Evolutionary conservation across 2,329 filamentous ascomycete species (phyloP).

Genomic region (Byssothecium circinans): DNA sequence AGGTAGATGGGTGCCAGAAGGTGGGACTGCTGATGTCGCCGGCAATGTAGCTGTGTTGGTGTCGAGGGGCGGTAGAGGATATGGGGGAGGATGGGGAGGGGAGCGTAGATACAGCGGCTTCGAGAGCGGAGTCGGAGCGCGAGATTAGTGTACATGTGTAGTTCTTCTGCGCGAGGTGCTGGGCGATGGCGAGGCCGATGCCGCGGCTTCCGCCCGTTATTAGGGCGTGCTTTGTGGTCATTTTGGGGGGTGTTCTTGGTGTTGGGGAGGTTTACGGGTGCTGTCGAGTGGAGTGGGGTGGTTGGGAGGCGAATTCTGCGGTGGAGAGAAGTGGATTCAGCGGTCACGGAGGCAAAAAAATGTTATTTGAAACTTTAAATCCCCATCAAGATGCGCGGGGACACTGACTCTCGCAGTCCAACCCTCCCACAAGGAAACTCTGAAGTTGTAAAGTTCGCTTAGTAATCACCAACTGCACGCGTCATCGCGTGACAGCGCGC

Average conservation of each 20-base stretch:
- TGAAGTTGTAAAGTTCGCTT: no score
- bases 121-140: conserved; percentile 26
- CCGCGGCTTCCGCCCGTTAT: conserved; percentile 44
- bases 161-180: conserved; percentile 31
- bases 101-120: conserved; percentile 26
- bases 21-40: conserved; percentile 26
- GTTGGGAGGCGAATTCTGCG: neutral
- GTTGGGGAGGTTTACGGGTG: neutral
- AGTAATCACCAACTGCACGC: no score
- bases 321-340: no score
- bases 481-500: no score
- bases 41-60: conserved; percentile 27
- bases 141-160: conserved; percentile 39
- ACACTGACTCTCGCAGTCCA: no score
- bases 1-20: conserved; percentile 26
- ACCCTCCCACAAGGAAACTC: no score
- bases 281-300: no score
- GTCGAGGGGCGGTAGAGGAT: neutral
- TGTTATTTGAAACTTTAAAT: no score
- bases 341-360: no score
- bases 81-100: conserved; percentile 7
- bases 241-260: neutral
- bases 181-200: conserved; percentile 43
- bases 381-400: no score
- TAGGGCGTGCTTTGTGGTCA: conserved; percentile 27